These are phyloP conservation scores for Fusarium pseudograminearum DNA, from an alignment of 2,329 filamentous ascomycete genomes.

Conservation along the genomic window DNA sequence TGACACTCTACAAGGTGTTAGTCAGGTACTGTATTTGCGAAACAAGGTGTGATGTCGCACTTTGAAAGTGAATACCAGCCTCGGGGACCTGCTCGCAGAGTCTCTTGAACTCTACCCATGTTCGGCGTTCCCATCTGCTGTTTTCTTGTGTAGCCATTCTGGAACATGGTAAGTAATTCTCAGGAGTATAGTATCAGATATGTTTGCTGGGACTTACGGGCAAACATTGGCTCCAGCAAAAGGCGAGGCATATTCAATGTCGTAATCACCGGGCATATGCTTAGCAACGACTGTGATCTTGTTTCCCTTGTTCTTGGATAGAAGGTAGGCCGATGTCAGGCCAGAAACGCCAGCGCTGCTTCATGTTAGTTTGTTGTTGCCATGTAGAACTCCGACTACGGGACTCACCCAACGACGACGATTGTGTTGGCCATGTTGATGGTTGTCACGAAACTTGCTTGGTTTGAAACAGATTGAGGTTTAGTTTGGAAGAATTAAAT, in stretches of 20 bases:
- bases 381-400: background rate
- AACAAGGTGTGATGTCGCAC: conserved; percentile 52
- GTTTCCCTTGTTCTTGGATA: conserved; percentile 60
- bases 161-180: conserved; percentile 2
- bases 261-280: conserved; percentile 94
- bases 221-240: conserved; percentile 88
- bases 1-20: conserved; percentile 56
- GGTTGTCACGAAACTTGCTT: background rate
- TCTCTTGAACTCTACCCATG: conserved; percentile 72
- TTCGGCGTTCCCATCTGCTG: conserved; percentile 71
- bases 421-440: conserved; percentile 50
- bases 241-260: conserved; percentile 89
- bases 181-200: background rate
- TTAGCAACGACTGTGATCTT: conserved; percentile 80
- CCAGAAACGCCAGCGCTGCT: conserved; percentile 63
- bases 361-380: conserved; percentile 6
- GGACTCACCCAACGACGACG: conserved; percentile 52
- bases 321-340: conserved; percentile 63
- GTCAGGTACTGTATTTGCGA: background rate
- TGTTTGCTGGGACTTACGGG: conserved; percentile 66
- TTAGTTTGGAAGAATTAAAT: background rate
- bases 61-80: conserved; percentile 83
- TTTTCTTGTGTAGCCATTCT: conserved; percentile 60
- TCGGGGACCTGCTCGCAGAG: conserved; percentile 76
- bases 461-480: background rate